These are phyloP conservation scores for Escovopsis sp. DNA, from an alignment of 2,329 filamentous ascomycete species.

Conservation along the genomic window DNA sequence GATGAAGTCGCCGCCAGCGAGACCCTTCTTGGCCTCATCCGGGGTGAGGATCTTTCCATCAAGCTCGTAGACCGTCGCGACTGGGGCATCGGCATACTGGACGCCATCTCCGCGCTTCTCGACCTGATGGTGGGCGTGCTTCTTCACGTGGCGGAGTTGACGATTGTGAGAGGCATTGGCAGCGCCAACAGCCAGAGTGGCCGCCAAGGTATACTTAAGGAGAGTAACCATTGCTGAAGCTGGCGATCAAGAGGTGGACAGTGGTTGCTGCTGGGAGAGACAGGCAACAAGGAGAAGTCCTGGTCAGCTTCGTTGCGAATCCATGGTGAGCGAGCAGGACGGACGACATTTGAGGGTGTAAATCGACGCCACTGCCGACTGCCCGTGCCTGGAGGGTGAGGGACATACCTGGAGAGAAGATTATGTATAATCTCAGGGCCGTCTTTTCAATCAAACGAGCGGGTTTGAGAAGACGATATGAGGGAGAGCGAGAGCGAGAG, in stretches of 20 bases:
- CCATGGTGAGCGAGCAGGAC: no score
- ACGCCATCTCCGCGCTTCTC: constrained; percentile 33
- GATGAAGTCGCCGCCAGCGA: constrained; percentile 56
- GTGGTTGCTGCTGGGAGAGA: no score
- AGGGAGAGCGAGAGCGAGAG: constrained; percentile 17
- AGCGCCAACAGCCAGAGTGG: constrained; percentile 35
- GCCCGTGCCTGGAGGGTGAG: no score
- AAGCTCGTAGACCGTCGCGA: constrained; percentile 57
- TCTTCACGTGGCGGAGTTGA: constrained; percentile 42
- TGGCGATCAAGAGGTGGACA: neutral
- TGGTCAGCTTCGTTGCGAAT: no score
- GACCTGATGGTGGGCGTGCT: constrained; percentile 31
- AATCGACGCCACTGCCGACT: no score
- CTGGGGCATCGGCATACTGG: constrained; percentile 42
- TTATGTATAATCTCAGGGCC: neutral
- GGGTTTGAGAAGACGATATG: neutral
- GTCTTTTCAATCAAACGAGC: neutral
- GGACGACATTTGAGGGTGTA: no score
- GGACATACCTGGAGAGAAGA: no score
- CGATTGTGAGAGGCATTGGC: constrained; percentile 50
- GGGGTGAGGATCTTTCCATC: constrained; percentile 47
- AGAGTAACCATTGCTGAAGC: constrained; percentile 33
- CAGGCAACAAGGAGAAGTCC: no score
- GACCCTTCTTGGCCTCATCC: constrained; percentile 53
- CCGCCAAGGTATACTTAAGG: constrained; percentile 16